Evolutionary conservation across 1,139 yeast genomes (phyloP), one percentile per base, ranked within the genome.

Genomic region (Blastobotrys serpentis): DNA sequence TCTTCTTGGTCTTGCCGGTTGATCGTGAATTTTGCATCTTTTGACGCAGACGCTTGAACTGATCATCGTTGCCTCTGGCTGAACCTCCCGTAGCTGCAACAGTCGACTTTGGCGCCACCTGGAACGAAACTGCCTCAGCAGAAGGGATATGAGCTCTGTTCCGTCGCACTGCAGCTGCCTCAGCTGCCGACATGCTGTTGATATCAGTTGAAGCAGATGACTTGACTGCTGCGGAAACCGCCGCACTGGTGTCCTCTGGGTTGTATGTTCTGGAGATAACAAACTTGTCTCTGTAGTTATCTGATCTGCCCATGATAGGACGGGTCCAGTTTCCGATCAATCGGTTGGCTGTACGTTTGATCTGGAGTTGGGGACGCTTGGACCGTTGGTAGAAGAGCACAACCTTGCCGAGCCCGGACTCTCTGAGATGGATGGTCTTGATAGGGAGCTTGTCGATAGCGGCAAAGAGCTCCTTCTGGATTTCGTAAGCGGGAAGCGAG

Each of bases 311-410:
- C 76, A 94, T 86, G 54, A 94, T 89, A 34, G 98, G 98, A 67
- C 98, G 81, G 6, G 98, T 92, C 99, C 99, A 92, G 66, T 89
- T 95, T 30, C 96, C 96, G 59, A 94, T 85, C 52, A 94, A 74
- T 63, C 83, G 81, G 65, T 92, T 98, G 4, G 96, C 98, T 43
- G 84, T 76, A 62, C 95, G 83, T 66, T 90, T 89, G 64, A 94
- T 79, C 47, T 78, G 74, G 37, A 87, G 84, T 67, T 92, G 98
- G 14, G 96, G 95, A 61, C 95, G 80, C 65, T 85, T 86, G 39
- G 94, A 83, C 63, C 90, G 80, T 66, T 92, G 96, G 69, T 94
- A 94, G 62, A 90, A 94, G n/a, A 92, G 78, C 59, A 94, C 79
- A 25, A 94, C 90, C 67, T 90, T 88, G 19, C 98, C 99, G 46